Evolutionary conservation across 352 stramenopile genomes (phyloP).

Genomic region (Phytopythium vexans): DNA sequence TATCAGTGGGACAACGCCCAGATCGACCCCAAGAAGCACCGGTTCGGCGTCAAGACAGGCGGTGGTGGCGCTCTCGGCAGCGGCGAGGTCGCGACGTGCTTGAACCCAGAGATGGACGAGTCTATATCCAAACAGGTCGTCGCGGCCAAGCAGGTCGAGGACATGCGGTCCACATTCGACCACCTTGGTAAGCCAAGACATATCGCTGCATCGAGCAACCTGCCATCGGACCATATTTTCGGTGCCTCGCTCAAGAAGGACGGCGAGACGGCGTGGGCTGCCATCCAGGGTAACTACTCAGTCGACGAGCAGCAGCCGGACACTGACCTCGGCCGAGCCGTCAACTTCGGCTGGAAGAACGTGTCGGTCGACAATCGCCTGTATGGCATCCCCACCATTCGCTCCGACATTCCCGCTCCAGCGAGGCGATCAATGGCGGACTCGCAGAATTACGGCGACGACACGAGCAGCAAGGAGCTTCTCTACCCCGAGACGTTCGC

Average conservation of each 20-base stretch:
- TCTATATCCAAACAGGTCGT: conserved; percentile 33
- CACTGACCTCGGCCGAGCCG: conserved; percentile 71
- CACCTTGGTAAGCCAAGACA: conserved; percentile 71
- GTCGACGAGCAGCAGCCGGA: conserved; percentile 80
- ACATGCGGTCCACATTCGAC: conserved; percentile 71
- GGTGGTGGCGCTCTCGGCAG: conserved; percentile 15
- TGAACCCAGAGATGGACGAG: conserved; percentile 78
- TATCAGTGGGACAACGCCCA: conserved; percentile 75
- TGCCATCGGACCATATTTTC: conserved; percentile 61
- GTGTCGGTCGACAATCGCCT: conserved; percentile 44
- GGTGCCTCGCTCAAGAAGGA: conserved; percentile 48
- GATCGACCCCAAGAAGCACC: conserved; percentile 63
- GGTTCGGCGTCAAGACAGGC: conserved; percentile 57
- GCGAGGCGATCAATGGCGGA: conserved; percentile 80
- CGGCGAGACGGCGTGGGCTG: conserved; percentile 55
- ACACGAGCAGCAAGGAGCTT: conserved; percentile 73
- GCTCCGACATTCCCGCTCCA: conserved; percentile 78
- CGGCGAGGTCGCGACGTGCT: conserved; percentile 44
- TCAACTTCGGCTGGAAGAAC: conserved; percentile 88
- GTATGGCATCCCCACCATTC: conserved; percentile 86
- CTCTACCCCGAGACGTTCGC: conserved; percentile 85
- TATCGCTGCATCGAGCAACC: conserved; percentile 34
- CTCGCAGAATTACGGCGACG: conserved; percentile 90
- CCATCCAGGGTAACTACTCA: conserved; percentile 83
- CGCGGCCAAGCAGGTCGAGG: conserved; percentile 63